Base-by-base conservation (phyloP, 305 asterid species). In the Salvia sclarea region DNA sequence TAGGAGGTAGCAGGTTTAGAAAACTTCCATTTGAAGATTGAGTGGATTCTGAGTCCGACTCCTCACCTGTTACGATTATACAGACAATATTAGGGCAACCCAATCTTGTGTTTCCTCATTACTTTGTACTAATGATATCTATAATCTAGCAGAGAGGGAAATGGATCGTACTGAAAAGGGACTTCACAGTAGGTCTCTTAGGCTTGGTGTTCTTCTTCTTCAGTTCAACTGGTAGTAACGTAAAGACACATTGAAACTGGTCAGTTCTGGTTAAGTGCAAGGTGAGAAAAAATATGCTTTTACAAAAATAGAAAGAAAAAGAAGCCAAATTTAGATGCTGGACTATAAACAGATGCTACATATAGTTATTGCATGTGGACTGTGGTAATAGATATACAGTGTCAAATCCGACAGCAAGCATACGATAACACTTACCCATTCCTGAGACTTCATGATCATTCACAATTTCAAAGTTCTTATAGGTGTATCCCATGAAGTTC, bases 401-500 rank as follows among this genome's bases (percentile, higher is more conserved):
- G 28, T 31, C 64, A 60, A 52, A 52, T 59, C 24, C 31, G 59
- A 68, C 43, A 59, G 65, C 25, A 60, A 44, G 61, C 37, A 16
- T 52, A 35, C n/a, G 30, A 74, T 22, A 24, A 60, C 57, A 60
- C 59, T 66, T 86, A 92, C 98, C 88, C 37, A 92, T 83, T 78
- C 95, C 96, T 10, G 95, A 86, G 70, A 87, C 96, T 71, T 89
- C 92, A 14, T 92, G 91, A 40, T 92, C 98, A 63, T 89, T 88
- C 64, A 86, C 95, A 53, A 92, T 92, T 82, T 92, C 98, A 66
- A 89, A 92, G 79, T 92, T 92, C 80, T 89, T 91, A 64, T 91
- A 91, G 75, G 98, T 91, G 79, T 91, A 91, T 55, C 98, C 98
- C 88, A 91, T 72, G 74, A 92, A 92, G 82, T 92, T 92, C 79